Evolutionary conservation across 78 protist genomes (phyloP).

Genomic region (Speleostelium caveatum): DNA sequence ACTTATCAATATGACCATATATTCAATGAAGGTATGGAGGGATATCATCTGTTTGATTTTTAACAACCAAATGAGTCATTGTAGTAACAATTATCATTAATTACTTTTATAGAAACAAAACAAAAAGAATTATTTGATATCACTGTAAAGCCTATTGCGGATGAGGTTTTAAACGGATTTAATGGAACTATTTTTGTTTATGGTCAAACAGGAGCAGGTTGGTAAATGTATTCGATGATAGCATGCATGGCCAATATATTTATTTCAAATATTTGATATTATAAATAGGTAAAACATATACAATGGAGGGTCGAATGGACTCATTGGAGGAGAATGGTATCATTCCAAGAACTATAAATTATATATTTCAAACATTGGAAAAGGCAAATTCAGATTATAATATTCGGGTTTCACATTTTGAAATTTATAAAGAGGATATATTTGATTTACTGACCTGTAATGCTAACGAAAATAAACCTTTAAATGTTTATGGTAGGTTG

Average conservation of each 20-base stretch:
- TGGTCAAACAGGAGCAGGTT: constrained; percentile 81
- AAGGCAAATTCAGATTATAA: constrained; percentile 69
- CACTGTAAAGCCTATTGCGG: constrained; percentile 61
- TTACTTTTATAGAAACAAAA: constrained; percentile 24
- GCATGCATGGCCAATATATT: neutral
- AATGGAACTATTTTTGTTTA: constrained; percentile 85
- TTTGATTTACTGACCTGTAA: constrained; percentile 65
- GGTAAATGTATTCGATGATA: too few species aligned
- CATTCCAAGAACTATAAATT: constrained; percentile 80
- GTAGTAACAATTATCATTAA: neutral
- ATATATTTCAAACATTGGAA: constrained; percentile 76
- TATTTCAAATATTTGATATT: neutral
- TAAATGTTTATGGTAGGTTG: constrained; percentile 56
- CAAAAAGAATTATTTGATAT: constrained; percentile 58
- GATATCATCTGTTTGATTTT: neutral
- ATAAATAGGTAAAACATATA: constrained; percentile 78
- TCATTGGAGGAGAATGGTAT: constrained; percentile 74
- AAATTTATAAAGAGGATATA: constrained; percentile 84
- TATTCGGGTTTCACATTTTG: constrained; percentile 77
- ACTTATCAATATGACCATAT: constrained; percentile 68
- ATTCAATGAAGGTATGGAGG: constrained; percentile 24
- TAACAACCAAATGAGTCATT: neutral
- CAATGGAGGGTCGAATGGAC: constrained; percentile 83
- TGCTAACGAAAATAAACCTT: constrained; percentile 34
- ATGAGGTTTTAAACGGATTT: constrained; percentile 76